Evolutionary conservation across 768 basidiomycete genomes (phyloP).

Genomic region (Lanmaoa pseudosensibilis): DNA sequence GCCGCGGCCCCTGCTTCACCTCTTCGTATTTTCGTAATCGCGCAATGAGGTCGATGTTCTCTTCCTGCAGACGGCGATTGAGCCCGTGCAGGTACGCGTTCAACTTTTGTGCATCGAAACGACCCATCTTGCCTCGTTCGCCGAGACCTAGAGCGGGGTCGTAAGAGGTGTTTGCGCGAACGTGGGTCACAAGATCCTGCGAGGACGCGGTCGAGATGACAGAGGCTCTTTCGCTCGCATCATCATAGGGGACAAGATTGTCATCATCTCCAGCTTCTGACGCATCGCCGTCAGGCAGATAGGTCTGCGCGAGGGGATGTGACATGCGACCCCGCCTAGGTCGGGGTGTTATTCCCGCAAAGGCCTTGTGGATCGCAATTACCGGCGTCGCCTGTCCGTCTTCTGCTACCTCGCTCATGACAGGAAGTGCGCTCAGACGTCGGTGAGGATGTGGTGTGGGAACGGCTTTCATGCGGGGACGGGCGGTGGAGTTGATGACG

Average conservation of each 20-base stretch:
- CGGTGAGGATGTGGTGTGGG: slow-evolving; percentile 47
- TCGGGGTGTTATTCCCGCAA: slow-evolving; percentile 65
- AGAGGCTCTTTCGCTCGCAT: slow-evolving; percentile 57
- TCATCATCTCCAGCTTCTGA: slow-evolving; percentile 32
- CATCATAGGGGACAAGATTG: slow-evolving; percentile 37
- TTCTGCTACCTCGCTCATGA: slow-evolving; percentile 39
- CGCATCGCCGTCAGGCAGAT: slow-evolving; percentile 36
- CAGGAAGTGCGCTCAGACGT: slow-evolving; percentile 64
- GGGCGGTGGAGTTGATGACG: slow-evolving; percentile 79
- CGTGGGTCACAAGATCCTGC: slow-evolving; percentile 80
- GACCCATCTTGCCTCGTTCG: slow-evolving; percentile 63
- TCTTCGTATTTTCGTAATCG: slow-evolving; percentile 57
- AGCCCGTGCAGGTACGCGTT: slow-evolving; percentile 85
- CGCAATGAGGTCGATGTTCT: slow-evolving; percentile 69
- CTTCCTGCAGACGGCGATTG: slow-evolving; percentile 80
- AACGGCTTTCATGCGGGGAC: slow-evolving; percentile 53
- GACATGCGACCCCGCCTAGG: slow-evolving; percentile 54
- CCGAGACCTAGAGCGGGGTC: slow-evolving; percentile 80
- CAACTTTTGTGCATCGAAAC: slow-evolving; percentile 83
- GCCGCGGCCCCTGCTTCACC: slow-evolving; percentile 31
- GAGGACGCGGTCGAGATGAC: slow-evolving; percentile 84
- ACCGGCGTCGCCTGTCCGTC: slow-evolving; percentile 33
- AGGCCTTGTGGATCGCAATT: slow-evolving; percentile 47
- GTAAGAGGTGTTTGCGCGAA: slow-evolving; percentile 82
- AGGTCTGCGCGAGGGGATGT: slow-evolving; percentile 65